phyloP scores from a whole-genome alignment of 192 early-diverging fungal genomes.

The Bifiguratus adelaidae region DNA sequence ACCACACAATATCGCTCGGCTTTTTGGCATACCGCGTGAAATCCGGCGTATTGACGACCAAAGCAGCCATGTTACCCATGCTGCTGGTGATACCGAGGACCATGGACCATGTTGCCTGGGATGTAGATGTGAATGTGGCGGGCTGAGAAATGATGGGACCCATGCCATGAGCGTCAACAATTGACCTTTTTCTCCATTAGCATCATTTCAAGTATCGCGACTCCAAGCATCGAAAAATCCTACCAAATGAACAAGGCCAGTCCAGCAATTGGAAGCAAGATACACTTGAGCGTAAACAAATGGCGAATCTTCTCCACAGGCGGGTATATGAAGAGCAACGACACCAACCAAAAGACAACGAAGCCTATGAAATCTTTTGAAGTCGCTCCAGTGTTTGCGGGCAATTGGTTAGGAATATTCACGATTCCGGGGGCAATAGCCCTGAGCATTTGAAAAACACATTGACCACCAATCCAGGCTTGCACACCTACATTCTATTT shows the following conservation, averaged over 20 bases:
- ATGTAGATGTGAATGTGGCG: slow-evolving; percentile 4
- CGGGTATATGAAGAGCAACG: not conserved
- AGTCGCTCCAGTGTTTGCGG: not conserved
- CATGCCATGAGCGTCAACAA: slow-evolving; percentile 4
- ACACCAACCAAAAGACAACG: slow-evolving; percentile 4
- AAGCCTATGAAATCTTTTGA: slow-evolving; percentile 4
- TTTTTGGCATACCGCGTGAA: slow-evolving; percentile 7
- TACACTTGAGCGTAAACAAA: slow-evolving; percentile 9
- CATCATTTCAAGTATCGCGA: too few species aligned
- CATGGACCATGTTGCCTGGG: slow-evolving; percentile 5
- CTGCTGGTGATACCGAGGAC: slow-evolving; percentile 5
- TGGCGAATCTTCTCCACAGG: slow-evolving; percentile 8
- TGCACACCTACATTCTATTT: too few species aligned
- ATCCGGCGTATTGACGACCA: slow-evolving; percentile 13
- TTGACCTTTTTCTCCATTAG: too few species aligned
- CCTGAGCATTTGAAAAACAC: slow-evolving; percentile 7
- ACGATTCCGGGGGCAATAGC: slow-evolving; percentile 10
- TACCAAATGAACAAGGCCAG: slow-evolving; percentile 12
- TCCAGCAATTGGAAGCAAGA: slow-evolving; percentile 7
- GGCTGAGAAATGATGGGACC: slow-evolving; percentile 7
- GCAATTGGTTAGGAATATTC: slow-evolving; percentile 3
- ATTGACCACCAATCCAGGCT: slow-evolving; percentile 11
- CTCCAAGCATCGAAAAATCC: too few species aligned
- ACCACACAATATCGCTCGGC: slow-evolving; percentile 7
- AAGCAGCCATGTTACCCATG: slow-evolving; percentile 10